These are phyloP conservation scores for Fusarium sublunatum DNA, from an alignment of 2,329 filamentous ascomycete genomes.

Conservation along the genomic window DNA sequence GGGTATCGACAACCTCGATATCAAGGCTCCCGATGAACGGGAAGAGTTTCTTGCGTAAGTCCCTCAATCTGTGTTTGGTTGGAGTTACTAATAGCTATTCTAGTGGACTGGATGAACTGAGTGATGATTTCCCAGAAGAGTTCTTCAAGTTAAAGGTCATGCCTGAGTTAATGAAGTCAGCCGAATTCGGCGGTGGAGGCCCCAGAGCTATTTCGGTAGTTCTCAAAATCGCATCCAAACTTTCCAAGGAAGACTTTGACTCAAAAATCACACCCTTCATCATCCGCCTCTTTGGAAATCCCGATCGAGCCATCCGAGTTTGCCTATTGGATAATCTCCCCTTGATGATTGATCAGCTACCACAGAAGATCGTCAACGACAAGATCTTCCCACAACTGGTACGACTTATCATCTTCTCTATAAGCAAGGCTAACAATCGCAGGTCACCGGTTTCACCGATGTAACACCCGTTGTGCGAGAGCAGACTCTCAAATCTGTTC, in stretches of 20 bases:
- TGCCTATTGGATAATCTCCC: slow-evolving; percentile 90
- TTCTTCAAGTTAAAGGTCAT: slow-evolving; percentile 98
- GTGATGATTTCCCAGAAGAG: slow-evolving; percentile 95
- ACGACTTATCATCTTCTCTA: slow-evolving; percentile 37
- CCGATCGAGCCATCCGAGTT: slow-evolving; percentile 90
- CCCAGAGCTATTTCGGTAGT: slow-evolving; percentile 89
- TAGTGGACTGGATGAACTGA: slow-evolving; percentile 82
- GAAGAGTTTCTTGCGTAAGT: slow-evolving; percentile 80
- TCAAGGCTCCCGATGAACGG: slow-evolving; percentile 86
- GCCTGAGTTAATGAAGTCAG: slow-evolving; percentile 94
- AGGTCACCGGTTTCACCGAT: slow-evolving; percentile 96
- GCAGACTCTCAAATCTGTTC: slow-evolving; percentile 93
- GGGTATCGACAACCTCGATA: slow-evolving; percentile 89
- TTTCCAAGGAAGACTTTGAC: slow-evolving; percentile 91
- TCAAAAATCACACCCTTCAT: slow-evolving; percentile 85
- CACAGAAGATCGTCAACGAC: slow-evolving; percentile 91
- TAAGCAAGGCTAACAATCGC: slow-evolving; percentile 41
- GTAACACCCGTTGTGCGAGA: slow-evolving; percentile 90
- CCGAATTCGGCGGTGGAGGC: slow-evolving; percentile 97
- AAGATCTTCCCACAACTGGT: slow-evolving; percentile 97
- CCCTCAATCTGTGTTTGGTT: no score
- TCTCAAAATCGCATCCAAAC: slow-evolving; percentile 88
- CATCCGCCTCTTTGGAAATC: slow-evolving; percentile 87
- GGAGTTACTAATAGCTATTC: slow-evolving; percentile 49
- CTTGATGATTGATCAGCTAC: slow-evolving; percentile 88